These are phyloP conservation scores for Massariosphaeria phaeospora DNA, from an alignment of 495 filamentous ascomycete species.

Conservation along the genomic window DNA sequence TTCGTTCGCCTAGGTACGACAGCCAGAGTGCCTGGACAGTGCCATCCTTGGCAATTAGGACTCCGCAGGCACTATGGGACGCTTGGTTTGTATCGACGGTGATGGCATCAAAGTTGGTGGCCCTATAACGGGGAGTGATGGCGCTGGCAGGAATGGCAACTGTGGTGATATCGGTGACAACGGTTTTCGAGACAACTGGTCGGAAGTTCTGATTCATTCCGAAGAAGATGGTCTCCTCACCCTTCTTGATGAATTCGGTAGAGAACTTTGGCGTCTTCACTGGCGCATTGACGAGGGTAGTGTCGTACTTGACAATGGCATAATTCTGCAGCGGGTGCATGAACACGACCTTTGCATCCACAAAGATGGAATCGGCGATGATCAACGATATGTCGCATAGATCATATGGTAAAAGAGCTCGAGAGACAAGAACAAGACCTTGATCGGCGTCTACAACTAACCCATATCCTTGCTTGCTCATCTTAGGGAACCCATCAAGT, in stretches of 20 bases:
- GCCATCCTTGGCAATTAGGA: slow-evolving; percentile 82
- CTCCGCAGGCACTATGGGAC: slow-evolving; percentile 90
- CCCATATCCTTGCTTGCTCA: slow-evolving; percentile 89
- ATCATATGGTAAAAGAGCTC: slow-evolving; percentile 92
- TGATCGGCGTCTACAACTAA: slow-evolving; percentile 94
- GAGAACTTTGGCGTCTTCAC: slow-evolving; percentile 84
- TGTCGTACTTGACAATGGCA: slow-evolving; percentile 90
- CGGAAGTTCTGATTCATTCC: slow-evolving; percentile 95
- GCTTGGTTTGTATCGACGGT: slow-evolving; percentile 91
- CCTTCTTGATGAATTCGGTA: slow-evolving; percentile 76
- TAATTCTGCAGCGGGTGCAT: slow-evolving; percentile 99
- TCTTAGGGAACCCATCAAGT: slow-evolving; percentile 90
- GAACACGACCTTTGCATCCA: slow-evolving; percentile 90
- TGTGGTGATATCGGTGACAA: slow-evolving; percentile 94
- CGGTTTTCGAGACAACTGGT: slow-evolving; percentile 88
- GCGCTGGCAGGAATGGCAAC: slow-evolving; percentile 93
- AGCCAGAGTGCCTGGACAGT: slow-evolving; percentile 93
- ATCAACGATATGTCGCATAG: slow-evolving; percentile 93
- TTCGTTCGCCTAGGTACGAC: slow-evolving; percentile 89
- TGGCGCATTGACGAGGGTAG: slow-evolving; percentile 83
- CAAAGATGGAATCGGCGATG: slow-evolving; percentile 91
- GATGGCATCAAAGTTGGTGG: slow-evolving; percentile 95
- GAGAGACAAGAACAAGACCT: slow-evolving; percentile 85
- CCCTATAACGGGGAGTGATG: slow-evolving; percentile 85
- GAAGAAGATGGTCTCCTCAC: slow-evolving; percentile 86